Base-by-base conservation (phyloP, 495 filamentous ascomycete species). In the Annulohypoxylon maeteangense region DNA sequence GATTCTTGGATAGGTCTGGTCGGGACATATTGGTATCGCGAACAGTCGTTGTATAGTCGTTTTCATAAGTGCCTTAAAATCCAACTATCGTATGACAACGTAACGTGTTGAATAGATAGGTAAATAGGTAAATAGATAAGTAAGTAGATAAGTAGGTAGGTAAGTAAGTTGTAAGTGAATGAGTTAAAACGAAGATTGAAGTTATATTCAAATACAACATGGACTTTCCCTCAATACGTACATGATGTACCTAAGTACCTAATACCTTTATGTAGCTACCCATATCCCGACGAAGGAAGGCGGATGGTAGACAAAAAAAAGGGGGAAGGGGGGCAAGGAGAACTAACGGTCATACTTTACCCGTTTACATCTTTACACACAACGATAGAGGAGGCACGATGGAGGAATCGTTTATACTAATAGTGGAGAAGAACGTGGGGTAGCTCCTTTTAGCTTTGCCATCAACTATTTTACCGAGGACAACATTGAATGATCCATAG, bases 1-100 rank as follows among this genome's bases (percentile, higher is more conserved):
- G 88, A 82, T 93, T 92, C 74, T 87, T 66, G 48, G 77, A 74
- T 56, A 84, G 71, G 10, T 78, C 82, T 62, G 83, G 83, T 69
- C 84, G 82, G 34, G 81, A 68, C 85, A 88, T 88, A 68, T 72
- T 84, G 62, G 11, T 4, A 31, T 8, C 5, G 31, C 29, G n/a
- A n/a, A n/a, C 2, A 22, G 40, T 44, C n/a, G n/a, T n/a, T n/a
- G n/a, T n/a, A n/a, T n/a, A 7, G n/a, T 20, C 40, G 40, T 44
- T 20, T 44, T 44, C 36, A 14, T 12, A n/a, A 3, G 14, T n/a
- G 10, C 34, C 6, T 36, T 4, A 36, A 36, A 29, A 29, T 29
- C 27, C 27, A 29, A 29, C 6, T 29, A 29, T 29, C 27, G 3
- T 29, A 6, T 6, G 6, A 29, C 27, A 29, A 29, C 27, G 27